Conservation (phyloP, 2,329 filamentous ascomycete genomes). For the Stagonosporopsis vannaccii region DNA sequence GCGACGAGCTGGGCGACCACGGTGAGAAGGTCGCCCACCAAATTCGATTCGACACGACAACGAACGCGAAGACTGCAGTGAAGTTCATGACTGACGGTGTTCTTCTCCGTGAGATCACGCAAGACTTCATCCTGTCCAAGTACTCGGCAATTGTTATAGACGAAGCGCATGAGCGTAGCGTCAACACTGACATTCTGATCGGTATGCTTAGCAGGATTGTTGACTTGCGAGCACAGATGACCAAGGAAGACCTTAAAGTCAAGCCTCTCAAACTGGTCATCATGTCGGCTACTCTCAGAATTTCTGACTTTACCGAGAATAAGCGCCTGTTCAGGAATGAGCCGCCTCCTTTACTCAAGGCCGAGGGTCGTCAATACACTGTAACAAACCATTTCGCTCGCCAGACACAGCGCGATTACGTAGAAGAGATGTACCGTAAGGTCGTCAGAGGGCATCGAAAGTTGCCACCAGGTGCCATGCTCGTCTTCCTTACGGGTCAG, state of each 20-base stretch:
- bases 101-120: conserved; percentile 85
- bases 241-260: conserved; percentile 71
- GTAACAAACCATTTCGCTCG: conserved; percentile 90
- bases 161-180: conserved; percentile 94
- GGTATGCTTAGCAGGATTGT: conserved; percentile 95
- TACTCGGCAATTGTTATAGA: conserved; percentile 96
- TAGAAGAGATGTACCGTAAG: conserved; percentile 89
- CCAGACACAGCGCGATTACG: conserved; percentile 83
- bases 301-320: conserved; percentile 91
- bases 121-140: conserved; percentile 85
- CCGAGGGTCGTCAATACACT: conserved; percentile 89
- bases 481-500: conserved; percentile 94
- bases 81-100: conserved; percentile 99
- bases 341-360: conserved; percentile 83
- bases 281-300: conserved; percentile 94
- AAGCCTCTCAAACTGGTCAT: conserved; percentile 90
- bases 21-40: conserved; percentile 83
- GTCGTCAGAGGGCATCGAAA: conserved; percentile 87
- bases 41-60: conserved; percentile 91
- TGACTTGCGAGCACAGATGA: conserved; percentile 78
- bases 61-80: conserved; percentile 80
- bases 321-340: conserved; percentile 74
- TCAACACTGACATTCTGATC: conserved; percentile 98
- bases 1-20: conserved; percentile 80
- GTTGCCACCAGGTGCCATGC: conserved; percentile 85